These are phyloP conservation scores for Tuber magnatum DNA, from an alignment of 495 filamentous ascomycete genomes.

Conservation along the genomic window DNA sequence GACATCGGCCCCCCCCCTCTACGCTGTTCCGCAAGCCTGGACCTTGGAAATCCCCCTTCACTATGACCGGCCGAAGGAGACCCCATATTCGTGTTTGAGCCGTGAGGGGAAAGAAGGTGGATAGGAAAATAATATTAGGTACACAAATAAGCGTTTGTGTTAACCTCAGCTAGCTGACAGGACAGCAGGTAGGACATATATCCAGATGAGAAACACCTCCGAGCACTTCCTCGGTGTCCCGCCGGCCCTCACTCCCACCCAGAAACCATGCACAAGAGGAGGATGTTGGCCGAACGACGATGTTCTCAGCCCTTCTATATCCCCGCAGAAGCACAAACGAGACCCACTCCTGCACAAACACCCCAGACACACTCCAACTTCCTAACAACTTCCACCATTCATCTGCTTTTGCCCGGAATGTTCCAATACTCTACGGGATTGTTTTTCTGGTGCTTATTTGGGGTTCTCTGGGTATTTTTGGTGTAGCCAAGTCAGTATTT, in stretches of 20 bases:
- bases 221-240: neutral
- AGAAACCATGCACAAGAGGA: neutral
- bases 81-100: neutral
- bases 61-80: neutral
- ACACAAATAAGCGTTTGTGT: neutral
- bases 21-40: neutral
- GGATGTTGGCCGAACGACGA: neutral
- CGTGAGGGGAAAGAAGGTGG: neutral
- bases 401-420: neutral
- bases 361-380: neutral
- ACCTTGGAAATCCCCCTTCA: neutral
- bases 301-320: neutral
- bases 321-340: neutral
- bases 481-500: neutral
- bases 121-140: neutral
- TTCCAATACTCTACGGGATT: neutral
- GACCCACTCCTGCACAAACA: neutral
- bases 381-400: neutral
- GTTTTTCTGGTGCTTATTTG: neutral
- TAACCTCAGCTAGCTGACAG: neutral
- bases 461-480: neutral
- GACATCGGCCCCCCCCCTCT: neutral
- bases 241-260: neutral
- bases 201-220: neutral
- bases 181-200: neutral